These are phyloP conservation scores for Pythium guiyangense DNA, from an alignment of 352 stramenopile species.

Conservation along the genomic window DNA sequence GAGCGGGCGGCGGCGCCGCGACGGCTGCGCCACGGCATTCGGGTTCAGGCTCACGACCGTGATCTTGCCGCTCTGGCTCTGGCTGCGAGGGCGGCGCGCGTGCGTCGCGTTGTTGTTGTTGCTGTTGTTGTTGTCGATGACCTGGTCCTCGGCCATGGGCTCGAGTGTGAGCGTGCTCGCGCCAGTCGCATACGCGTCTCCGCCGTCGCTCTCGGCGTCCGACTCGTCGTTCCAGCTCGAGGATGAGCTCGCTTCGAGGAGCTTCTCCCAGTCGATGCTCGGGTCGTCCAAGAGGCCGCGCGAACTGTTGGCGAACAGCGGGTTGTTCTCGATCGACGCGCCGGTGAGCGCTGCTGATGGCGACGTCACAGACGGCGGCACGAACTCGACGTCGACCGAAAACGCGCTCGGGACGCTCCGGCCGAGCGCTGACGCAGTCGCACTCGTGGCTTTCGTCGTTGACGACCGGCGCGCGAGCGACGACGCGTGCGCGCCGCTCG, in stretches of 20 bases:
- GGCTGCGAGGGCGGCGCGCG: too few relatives aligned
- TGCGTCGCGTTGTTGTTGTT: not conserved
- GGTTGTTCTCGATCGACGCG: slow-evolving; percentile 16
- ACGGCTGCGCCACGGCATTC: slow-evolving; percentile 1
- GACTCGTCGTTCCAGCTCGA: slow-evolving; percentile 25
- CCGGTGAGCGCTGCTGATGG: slow-evolving; percentile 1
- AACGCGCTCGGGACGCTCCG: not conserved
- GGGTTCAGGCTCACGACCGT: slow-evolving; percentile 18
- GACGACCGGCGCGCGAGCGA: slow-evolving; percentile 11
- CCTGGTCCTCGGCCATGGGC: slow-evolving; percentile 15
- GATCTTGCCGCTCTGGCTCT: slow-evolving; percentile 17
- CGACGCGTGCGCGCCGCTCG: not conserved
- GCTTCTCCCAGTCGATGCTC: slow-evolving; percentile 13
- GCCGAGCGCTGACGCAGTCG: slow-evolving; percentile 1
- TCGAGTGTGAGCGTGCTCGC: slow-evolving; percentile 9
- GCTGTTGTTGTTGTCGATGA: slow-evolving; percentile 1
- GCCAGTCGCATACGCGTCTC: not conserved
- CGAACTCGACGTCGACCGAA: slow-evolving; percentile 5
- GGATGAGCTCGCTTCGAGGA: slow-evolving; percentile 17
- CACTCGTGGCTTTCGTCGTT: slow-evolving; percentile 17
- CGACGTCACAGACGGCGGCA: not conserved
- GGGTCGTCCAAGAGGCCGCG: slow-evolving; percentile 13
- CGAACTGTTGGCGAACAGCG: slow-evolving; percentile 13
- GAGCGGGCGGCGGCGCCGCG: slow-evolving; percentile 5
- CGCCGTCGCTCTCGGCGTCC: slow-evolving; percentile 15